Conservation (phyloP, 1,284 basidiomycete species). For the Anthracocystis setariae region DNA sequence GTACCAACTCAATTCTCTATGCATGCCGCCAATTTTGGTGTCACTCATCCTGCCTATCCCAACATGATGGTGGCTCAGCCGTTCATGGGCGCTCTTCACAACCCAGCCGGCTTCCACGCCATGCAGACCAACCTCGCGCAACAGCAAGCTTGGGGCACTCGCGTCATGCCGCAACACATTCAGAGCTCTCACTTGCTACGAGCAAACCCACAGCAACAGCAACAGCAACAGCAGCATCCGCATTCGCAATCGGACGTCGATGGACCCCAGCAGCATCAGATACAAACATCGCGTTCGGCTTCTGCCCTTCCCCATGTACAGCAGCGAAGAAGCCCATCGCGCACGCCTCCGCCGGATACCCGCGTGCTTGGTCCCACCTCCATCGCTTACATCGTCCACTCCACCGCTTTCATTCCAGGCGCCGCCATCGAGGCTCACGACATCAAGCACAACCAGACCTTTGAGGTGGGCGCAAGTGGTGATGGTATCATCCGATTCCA, state of each 20-base stretch:
- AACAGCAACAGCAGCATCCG: conserved; percentile 4
- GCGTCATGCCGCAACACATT: conserved; percentile 17
- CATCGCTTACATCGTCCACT: conserved; percentile 85
- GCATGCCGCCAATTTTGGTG: conserved; percentile 12
- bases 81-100: conserved; percentile 37
- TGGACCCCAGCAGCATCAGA: background rate
- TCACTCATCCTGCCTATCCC: conserved; percentile 22
- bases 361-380: conserved; percentile 78
- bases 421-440: conserved; percentile 87
- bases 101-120: conserved; percentile 35
- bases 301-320: background rate
- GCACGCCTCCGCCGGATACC: conserved; percentile 57
- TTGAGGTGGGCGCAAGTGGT: conserved; percentile 74
- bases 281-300: conserved; percentile 6
- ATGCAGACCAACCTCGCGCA: conserved; percentile 16
- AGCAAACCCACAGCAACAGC: conserved; percentile 1
- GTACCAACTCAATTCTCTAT: conserved; percentile 7
- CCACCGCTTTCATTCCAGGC: conserved; percentile 81
- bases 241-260: background rate
- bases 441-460: conserved; percentile 70
- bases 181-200: conserved; percentile 10
- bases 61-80: conserved; percentile 30
- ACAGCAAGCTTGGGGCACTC: conserved; percentile 21
- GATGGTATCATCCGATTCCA: conserved; percentile 88
- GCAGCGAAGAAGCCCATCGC: conserved; percentile 28